Evolutionary conservation across 441 rosid genomes (phyloP).

Genomic region (Populus hybrid): DNA sequence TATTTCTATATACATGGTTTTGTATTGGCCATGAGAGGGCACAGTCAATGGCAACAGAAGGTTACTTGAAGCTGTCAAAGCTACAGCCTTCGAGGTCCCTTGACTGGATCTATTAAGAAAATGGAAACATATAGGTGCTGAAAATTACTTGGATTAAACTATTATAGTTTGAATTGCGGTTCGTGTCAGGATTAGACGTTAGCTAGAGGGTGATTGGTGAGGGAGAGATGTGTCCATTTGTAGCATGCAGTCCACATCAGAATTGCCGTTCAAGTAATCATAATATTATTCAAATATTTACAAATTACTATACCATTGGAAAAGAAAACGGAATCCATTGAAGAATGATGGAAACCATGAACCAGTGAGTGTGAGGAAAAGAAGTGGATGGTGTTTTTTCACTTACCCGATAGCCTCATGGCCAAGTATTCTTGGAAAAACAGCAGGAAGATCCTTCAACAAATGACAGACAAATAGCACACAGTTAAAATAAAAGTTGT

Average conservation of each 20-base stretch:
- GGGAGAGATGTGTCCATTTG: neutral
- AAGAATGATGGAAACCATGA: neutral
- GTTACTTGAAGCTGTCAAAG: too few species aligned
- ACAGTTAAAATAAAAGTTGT: neutral
- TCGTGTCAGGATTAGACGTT: neutral
- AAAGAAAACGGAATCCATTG: too few species aligned
- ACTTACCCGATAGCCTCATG: conserved; percentile 81
- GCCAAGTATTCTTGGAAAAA: conserved; percentile 69
- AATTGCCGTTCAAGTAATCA: neutral
- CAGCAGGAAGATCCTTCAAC: conserved; percentile 54
- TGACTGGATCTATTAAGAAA: neutral
- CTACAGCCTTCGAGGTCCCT: too few species aligned
- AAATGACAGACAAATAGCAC: neutral
- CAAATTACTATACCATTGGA: neutral
- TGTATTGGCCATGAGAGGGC: neutral
- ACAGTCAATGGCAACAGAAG: too few species aligned
- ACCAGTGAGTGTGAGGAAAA: neutral
- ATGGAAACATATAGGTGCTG: neutral
- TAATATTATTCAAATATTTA: neutral
- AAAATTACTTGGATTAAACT: too few species aligned
- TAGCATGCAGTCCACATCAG: neutral
- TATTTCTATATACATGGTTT: neutral
- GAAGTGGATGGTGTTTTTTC: neutral
- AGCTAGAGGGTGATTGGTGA: neutral
- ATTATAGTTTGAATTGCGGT: too few species aligned